These are phyloP conservation scores for Annulohypoxylon stygium DNA, from an alignment of 495 filamentous ascomycete genomes.

Conservation along the genomic window DNA sequence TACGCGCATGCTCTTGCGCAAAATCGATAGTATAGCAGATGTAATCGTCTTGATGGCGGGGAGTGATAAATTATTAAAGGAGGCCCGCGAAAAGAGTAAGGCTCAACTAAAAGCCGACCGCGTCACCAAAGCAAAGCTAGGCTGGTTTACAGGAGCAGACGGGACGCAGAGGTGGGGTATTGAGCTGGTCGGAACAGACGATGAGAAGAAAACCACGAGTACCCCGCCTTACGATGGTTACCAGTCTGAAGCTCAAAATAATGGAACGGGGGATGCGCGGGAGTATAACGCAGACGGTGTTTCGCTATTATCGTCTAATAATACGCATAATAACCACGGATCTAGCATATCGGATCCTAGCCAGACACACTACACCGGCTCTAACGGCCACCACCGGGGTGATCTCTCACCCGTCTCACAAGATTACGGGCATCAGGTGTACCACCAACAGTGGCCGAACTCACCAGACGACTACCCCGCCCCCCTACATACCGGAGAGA, in stretches of 20 bases:
- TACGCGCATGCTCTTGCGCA: constrained; percentile 24
- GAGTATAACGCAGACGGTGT: constrained; percentile 3
- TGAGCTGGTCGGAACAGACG: background rate
- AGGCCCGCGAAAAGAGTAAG: constrained; percentile 13
- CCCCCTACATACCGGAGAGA: background rate
- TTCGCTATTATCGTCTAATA: background rate
- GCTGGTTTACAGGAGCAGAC: constrained; percentile 12
- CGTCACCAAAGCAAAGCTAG: background rate
- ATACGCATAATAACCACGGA: background rate
- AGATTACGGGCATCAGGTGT: background rate
- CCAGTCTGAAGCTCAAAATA: background rate
- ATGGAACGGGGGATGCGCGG: background rate
- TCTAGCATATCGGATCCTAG: background rate
- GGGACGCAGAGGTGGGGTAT: constrained; percentile 14
- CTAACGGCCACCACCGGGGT: background rate
- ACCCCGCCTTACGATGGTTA: background rate
- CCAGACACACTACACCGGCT: constrained; percentile 4
- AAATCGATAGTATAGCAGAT: constrained; percentile 42
- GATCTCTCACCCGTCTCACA: constrained; percentile 2
- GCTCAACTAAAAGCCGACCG: background rate
- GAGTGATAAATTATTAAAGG: constrained; percentile 34
- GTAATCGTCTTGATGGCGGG: constrained; percentile 42
- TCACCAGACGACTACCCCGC: background rate
- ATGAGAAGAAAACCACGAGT: background rate
- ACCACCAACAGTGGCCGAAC: background rate